phyloP scores from a whole-genome alignment of 2,329 filamentous ascomycete genomes.

The Alternaria metachromatica region DNA sequence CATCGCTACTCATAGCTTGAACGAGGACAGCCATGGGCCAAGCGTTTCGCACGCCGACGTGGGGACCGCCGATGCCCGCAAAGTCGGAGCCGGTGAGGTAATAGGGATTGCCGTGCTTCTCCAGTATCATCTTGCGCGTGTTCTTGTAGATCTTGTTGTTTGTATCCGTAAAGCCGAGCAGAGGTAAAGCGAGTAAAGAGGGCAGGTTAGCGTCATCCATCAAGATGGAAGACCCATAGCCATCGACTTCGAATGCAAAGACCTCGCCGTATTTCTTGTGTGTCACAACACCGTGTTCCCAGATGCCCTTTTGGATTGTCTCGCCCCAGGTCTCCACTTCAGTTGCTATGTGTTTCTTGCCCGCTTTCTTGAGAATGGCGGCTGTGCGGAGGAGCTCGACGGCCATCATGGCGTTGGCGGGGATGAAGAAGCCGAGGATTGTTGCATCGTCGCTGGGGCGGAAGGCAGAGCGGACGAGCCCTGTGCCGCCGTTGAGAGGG shows the following conservation, averaged over 20 bases:
- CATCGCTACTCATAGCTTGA: conserved; percentile 85
- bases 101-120: conserved; percentile 83
- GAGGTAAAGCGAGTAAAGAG: conserved; percentile 76
- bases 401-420: conserved; percentile 94
- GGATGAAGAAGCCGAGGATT: conserved; percentile 93
- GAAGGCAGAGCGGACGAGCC: conserved; percentile 89
- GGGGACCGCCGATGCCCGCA: conserved; percentile 83
- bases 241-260: conserved; percentile 88
- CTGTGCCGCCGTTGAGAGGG: conserved; percentile 82
- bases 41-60: conserved; percentile 84
- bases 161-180: conserved; percentile 74
- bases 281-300: conserved; percentile 80
- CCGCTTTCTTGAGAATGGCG: conserved; percentile 68
- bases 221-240: conserved; percentile 79
- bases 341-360: conserved; percentile 59
- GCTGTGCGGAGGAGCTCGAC: conserved; percentile 82
- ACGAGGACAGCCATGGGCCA: conserved; percentile 97
- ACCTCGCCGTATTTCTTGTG: conserved; percentile 79
- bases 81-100: conserved; percentile 80
- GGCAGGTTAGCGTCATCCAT: conserved; percentile 94
- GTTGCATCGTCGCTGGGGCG: conserved; percentile 94
- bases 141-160: conserved; percentile 81
- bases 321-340: conserved; percentile 64
- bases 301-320: conserved; percentile 76
- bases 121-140: conserved; percentile 82